Base-by-base conservation (phyloP, 805 yeast species). In the Huiozyma naganishii region DNA sequence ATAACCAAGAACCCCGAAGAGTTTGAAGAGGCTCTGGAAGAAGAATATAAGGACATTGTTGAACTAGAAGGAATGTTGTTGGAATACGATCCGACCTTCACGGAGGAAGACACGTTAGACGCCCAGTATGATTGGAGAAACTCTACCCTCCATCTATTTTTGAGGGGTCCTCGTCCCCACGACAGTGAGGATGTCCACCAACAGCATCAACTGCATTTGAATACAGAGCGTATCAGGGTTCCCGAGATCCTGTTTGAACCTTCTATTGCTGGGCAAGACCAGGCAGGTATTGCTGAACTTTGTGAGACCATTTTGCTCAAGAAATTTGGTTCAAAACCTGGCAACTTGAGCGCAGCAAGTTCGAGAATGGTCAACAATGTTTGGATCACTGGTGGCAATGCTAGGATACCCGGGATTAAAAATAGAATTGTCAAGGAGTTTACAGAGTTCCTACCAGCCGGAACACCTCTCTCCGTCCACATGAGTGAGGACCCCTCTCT, bases 181-280 rank as follows among this genome's bases (percentile, higher is more conserved):
- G 83, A 89, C 53, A 76, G 83, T 9, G 95, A 86, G 52, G 78
- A 83, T 43, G 73, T 78, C n/a, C 87, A 81, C 51, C 87, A 89
- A 52, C 82, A 80, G 48, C 95, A 89, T 63, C 97, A 92, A 65
- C 70, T 94, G 44, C 95, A 89, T 66, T 54, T 92, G 38, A 94
- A 90, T 60, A 72, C 90, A 36, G 99, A 92, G 65, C 73, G 98
- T 46, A 82, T 90, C 29, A 74, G 94, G 45, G 85, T 90, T 2
- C 97, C 97, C 0, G 99, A 92, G 63, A 80, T 89, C 2, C 58
- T 88, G 40, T 88, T 92, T 63, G 92, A 90, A 60, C 98, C 99
- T 6, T 74, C 81, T 7, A 87, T 92, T 48, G 95, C 94, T 0
- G 98, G 98, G 23, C 69, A 88, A 23, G 98, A 92, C 62, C 97